Evolutionary conservation across 2,329 filamentous ascomycete species (phyloP).

Genomic region (Trichoderma pleuroti): DNA sequence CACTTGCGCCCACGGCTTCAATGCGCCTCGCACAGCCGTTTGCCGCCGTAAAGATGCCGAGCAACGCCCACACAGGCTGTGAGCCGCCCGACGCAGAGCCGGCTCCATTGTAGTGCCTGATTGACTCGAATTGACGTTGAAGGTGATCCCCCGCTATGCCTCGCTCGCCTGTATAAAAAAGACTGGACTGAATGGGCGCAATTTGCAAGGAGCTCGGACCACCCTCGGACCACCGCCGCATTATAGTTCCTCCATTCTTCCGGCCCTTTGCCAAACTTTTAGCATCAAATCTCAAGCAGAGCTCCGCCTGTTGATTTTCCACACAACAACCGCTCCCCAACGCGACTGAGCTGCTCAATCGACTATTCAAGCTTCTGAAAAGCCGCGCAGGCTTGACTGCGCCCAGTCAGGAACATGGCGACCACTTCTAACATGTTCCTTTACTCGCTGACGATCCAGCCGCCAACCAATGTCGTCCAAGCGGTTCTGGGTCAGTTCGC

Average conservation of each 20-base stretch:
- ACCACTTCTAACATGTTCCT: slow-evolving; percentile 98
- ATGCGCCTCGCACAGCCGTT: slow-evolving; percentile 24
- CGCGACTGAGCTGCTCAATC: slow-evolving; percentile 26
- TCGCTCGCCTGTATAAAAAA: not conserved
- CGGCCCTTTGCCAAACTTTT: slow-evolving; percentile 32
- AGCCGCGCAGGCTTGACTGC: slow-evolving; percentile 51
- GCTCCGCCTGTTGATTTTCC: slow-evolving; percentile 25
- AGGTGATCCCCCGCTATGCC: slow-evolving; percentile 7
- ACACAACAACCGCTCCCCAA: slow-evolving; percentile 25
- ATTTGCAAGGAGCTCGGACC: slow-evolving; percentile 30
- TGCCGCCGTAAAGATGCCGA: slow-evolving; percentile 35
- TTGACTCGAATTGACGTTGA: slow-evolving; percentile 18
- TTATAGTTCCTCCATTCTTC: slow-evolving; percentile 34
- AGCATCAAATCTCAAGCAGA: slow-evolving; percentile 21
- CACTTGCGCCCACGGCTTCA: slow-evolving; percentile 28
- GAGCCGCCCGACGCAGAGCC: slow-evolving; percentile 39
- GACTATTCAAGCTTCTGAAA: slow-evolving; percentile 28
- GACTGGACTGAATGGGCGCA: not conserved
- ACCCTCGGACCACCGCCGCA: slow-evolving; percentile 30
- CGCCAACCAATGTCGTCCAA: slow-evolving; percentile 82
- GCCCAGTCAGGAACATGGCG: slow-evolving; percentile 67
- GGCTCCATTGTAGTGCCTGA: slow-evolving; percentile 36
- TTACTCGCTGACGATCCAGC: slow-evolving; percentile 94
- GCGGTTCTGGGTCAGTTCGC: slow-evolving; percentile 93
- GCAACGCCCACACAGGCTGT: slow-evolving; percentile 40